Conservation (phyloP, 192 early-diverging fungal genomes). For the Linnemannia zychae region DNA sequence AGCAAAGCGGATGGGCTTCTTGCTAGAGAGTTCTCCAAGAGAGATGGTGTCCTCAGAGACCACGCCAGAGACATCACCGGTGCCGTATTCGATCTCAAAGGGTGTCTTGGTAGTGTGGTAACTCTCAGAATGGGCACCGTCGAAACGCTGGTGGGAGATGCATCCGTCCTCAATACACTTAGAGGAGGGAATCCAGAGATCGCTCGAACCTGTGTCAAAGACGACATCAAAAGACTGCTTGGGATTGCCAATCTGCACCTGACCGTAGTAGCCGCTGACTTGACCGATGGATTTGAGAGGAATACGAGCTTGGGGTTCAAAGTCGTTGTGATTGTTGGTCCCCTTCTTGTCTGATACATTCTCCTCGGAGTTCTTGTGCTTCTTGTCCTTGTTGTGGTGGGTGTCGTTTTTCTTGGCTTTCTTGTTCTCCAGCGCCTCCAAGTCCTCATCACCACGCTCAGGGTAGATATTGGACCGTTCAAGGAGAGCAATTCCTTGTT, state of each 20-base stretch:
- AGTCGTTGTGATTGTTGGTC: background rate
- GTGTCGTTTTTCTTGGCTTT: slow-evolving; percentile 14
- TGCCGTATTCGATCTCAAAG: slow-evolving; percentile 54
- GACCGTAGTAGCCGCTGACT: slow-evolving; percentile 51
- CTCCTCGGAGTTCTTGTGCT: background rate
- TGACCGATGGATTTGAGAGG: slow-evolving; percentile 34
- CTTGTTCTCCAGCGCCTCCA: slow-evolving; percentile 8
- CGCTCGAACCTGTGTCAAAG: slow-evolving; percentile 74
- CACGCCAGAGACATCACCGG: slow-evolving; percentile 39
- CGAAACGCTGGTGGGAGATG: slow-evolving; percentile 37
- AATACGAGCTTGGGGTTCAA: slow-evolving; percentile 35
- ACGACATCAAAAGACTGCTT: slow-evolving; percentile 53
- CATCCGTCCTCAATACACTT: slow-evolving; percentile 59
- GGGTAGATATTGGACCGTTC: slow-evolving; percentile 30
- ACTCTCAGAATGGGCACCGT: slow-evolving; percentile 16
- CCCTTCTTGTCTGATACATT: background rate
- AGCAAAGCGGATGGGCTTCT: slow-evolving; percentile 35
- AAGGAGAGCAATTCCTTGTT: background rate
- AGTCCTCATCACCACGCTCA: slow-evolving; percentile 7
- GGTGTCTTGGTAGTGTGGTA: slow-evolving; percentile 3
- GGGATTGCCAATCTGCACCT: slow-evolving; percentile 51
- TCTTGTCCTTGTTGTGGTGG: slow-evolving; percentile 3
- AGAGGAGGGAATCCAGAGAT: slow-evolving; percentile 71
- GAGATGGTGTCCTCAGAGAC: slow-evolving; percentile 46
- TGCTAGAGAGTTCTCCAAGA: slow-evolving; percentile 29